Percentiles rank a stretch among this genome's conserved stretches.
phyloP scores from a whole-genome alignment of 2,329 filamentous ascomycete genomes.

The Albophoma yamanashiensis region DNA sequence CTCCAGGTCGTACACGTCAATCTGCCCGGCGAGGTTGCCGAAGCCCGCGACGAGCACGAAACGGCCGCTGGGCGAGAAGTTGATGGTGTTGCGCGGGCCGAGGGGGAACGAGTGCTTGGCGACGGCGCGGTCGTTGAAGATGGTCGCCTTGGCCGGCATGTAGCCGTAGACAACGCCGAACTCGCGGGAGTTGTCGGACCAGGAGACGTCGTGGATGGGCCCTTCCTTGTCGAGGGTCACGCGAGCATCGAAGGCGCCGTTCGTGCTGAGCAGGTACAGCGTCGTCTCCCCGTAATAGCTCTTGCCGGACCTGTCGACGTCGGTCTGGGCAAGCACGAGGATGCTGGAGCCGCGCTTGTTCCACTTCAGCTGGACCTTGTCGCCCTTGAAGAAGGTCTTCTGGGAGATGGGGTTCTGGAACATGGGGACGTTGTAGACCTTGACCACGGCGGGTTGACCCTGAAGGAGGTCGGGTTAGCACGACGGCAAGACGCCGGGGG shows the following conservation, averaged over 20 bases:
- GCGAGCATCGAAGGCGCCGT: conserved; percentile 83
- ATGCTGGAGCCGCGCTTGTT: conserved; percentile 84
- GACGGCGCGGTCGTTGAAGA: conserved; percentile 85
- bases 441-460: conserved; percentile 89
- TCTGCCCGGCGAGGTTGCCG: conserved; percentile 92
- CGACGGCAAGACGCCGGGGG: conserved; percentile 5
- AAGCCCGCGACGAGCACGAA: conserved; percentile 94
- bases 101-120: conserved; percentile 78
- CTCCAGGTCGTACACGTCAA: conserved; percentile 93
- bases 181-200: conserved; percentile 95
- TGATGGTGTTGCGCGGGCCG: conserved; percentile 84
- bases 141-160: conserved; percentile 98
- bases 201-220: conserved; percentile 95
- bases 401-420: conserved; percentile 79
- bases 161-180: conserved; percentile 97
- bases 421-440: conserved; percentile 86
- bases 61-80: conserved; percentile 86
- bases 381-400: conserved; percentile 98
- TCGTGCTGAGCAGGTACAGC: conserved; percentile 87
- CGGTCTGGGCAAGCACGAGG: conserved; percentile 92
- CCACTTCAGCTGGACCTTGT: conserved; percentile 99
- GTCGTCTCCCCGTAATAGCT: conserved; percentile 99
- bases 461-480: conserved; percentile 22
- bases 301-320: conserved; percentile 97
- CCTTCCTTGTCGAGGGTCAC: conserved; percentile 93